A percentile compares a stretch with the other conserved stretches of the same genome.
These are phyloP conservation scores for Penicillium lividum DNA, from an alignment of 495 filamentous ascomycete species.

Conservation along the genomic window DNA sequence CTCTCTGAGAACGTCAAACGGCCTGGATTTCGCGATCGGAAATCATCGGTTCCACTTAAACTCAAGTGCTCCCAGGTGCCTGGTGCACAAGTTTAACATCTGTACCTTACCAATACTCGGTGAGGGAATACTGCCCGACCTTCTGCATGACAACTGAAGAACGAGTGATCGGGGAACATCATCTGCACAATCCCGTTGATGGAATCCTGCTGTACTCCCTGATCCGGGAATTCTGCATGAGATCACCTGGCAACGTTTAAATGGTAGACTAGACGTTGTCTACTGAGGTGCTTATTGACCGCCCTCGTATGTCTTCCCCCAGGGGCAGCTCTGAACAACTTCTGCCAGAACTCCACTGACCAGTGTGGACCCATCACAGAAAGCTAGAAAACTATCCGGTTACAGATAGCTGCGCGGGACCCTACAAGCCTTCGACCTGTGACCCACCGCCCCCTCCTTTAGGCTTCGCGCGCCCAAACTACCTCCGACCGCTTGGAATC, in stretches of 20 bases:
- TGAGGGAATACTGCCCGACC: neutral
- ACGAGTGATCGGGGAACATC: neutral
- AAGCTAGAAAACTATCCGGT: conserved; percentile 1
- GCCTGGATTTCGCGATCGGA: neutral
- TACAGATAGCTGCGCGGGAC: neutral
- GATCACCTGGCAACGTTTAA: conserved; percentile 1
- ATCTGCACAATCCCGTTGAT: neutral
- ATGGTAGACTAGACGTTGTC: neutral
- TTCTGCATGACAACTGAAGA: neutral
- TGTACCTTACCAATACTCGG: neutral
- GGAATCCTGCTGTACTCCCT: neutral
- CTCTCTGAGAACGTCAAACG: neutral
- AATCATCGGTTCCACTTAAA: neutral
- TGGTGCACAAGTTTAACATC: too few relatives aligned
- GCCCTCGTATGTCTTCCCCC: conserved; percentile 15
- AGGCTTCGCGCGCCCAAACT: neutral
- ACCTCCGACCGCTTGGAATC: neutral
- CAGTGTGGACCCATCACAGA: neutral
- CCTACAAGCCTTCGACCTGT: too few relatives aligned
- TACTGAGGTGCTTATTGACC: conserved; percentile 16
- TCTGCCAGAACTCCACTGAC: conserved; percentile 5
- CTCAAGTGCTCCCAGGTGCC: too few relatives aligned
- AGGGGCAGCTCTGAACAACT: neutral
- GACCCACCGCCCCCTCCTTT: conserved; percentile 2
- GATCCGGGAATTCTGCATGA: conserved; percentile 12